Conservation (phyloP, 2,329 filamentous ascomycete species). For the Apiospora pterosperma region DNA sequence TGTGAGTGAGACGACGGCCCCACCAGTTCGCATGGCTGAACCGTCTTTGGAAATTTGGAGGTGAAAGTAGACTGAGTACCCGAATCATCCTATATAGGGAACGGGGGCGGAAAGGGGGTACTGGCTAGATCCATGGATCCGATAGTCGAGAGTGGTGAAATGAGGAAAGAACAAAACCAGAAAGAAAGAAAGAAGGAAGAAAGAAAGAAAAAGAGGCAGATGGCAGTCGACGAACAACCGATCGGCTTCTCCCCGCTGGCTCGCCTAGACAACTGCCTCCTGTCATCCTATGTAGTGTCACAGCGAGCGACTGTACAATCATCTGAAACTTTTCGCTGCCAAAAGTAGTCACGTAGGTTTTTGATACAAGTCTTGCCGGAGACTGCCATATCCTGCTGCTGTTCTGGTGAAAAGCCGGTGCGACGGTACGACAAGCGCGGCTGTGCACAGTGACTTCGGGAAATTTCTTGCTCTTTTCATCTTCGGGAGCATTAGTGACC, state of each 20-base stretch:
- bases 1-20: conserved; percentile 19
- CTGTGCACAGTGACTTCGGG: conserved; percentile 34
- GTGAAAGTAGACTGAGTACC: background rate
- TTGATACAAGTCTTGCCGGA: background rate
- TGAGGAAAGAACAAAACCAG: background rate
- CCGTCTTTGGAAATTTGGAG: background rate
- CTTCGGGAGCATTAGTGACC: conserved; percentile 22
- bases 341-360: background rate
- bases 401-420: conserved; percentile 14
- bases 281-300: background rate
- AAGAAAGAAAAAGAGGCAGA: conserved; percentile 19
- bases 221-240: conserved; percentile 18
- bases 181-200: conserved; percentile 12
- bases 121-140: conserved; percentile 12
- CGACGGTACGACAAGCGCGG: conserved; percentile 26
- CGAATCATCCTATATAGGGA: conserved; percentile 9
- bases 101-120: conserved; percentile 22
- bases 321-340: background rate
- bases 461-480: conserved; percentile 27
- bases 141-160: background rate
- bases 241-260: conserved; percentile 17
- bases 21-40: conserved; percentile 23
- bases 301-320: background rate
- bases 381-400: background rate
- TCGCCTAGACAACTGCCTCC: conserved; percentile 11